Evolutionary conservation across 1,284 basidiomycete species (phyloP).

Genomic region (Vanrija sp.): DNA sequence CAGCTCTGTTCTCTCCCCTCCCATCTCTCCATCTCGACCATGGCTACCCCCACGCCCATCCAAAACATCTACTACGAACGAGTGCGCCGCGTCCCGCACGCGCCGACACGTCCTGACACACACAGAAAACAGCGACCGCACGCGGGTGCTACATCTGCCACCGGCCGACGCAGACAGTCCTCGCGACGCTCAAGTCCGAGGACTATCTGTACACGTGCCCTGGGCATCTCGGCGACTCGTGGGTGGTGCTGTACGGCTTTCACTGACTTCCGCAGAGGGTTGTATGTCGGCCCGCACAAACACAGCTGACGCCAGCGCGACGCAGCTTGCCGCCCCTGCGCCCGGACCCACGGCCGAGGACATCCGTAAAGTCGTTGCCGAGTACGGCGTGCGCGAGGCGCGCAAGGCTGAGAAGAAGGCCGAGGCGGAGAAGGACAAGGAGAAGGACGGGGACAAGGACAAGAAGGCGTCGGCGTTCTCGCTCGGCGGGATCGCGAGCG

Average conservation of each 20-base stretch:
- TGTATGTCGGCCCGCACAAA: conserved; percentile 11
- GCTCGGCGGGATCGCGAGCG: conserved; percentile 2
- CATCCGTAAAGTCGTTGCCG: conserved; percentile 45
- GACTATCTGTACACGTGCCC: conserved; percentile 48
- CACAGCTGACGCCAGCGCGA: conserved; percentile 30
- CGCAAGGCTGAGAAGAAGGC: conserved; percentile 21
- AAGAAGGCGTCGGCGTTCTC: background rate
- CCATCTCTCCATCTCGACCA: background rate
- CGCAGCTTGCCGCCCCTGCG: conserved; percentile 29
- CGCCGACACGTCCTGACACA: background rate
- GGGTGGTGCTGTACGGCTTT: conserved; percentile 12
- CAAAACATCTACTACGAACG: conserved; percentile 49
- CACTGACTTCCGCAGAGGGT: conserved; percentile 13
- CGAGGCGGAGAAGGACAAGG: conserved; percentile 12
- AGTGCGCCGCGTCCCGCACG: conserved; percentile 6
- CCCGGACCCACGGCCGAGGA: conserved; percentile 42
- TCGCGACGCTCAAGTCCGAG: conserved; percentile 44
- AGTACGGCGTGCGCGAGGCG: conserved; percentile 40
- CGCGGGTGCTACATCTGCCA: conserved; percentile 46
- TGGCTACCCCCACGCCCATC: conserved; percentile 10
- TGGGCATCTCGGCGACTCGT: conserved; percentile 45
- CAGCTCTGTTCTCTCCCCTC: background rate
- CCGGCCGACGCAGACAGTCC: conserved; percentile 40
- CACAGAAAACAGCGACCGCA: conserved; percentile 42
- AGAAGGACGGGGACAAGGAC: conserved; percentile 19